Evolutionary conservation across 192 early-diverging fungal genomes (phyloP).

Genomic region (Backusella mclennaniae): DNA sequence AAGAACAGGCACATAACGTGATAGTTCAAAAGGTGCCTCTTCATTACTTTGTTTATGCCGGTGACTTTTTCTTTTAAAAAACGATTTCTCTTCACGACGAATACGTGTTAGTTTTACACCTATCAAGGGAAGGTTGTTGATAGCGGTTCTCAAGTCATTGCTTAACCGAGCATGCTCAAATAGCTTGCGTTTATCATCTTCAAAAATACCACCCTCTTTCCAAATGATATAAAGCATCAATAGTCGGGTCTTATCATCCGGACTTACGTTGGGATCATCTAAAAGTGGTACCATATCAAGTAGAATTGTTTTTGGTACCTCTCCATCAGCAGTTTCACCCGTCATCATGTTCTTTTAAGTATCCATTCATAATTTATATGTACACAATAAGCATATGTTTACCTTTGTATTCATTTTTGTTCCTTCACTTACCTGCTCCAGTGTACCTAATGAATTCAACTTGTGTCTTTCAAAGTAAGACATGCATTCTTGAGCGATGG

Average conservation of each 20-base stretch:
- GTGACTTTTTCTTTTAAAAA: slow-evolving; percentile 42
- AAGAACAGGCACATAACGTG: slow-evolving; percentile 70
- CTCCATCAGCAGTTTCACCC: slow-evolving; percentile 72
- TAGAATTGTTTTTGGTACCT: slow-evolving; percentile 64
- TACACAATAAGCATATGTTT: too few relatives aligned
- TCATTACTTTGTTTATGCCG: slow-evolving; percentile 50
- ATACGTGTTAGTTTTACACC: slow-evolving; percentile 58
- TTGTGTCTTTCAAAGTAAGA: slow-evolving; percentile 66
- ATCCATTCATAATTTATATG: not conserved
- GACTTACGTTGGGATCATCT: slow-evolving; percentile 59
- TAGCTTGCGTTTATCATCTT: slow-evolving; percentile 71
- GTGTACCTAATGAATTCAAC: slow-evolving; percentile 63
- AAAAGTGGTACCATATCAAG: slow-evolving; percentile 81
- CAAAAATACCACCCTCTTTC: slow-evolving; percentile 70
- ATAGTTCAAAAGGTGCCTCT: slow-evolving; percentile 67
- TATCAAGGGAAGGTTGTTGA: slow-evolving; percentile 69
- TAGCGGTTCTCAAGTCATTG: slow-evolving; percentile 68
- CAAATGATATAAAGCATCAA: slow-evolving; percentile 82
- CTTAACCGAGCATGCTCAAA: slow-evolving; percentile 68
- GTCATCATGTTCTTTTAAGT: slow-evolving; percentile 65
- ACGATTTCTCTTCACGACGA: slow-evolving; percentile 50
- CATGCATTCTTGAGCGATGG: slow-evolving; percentile 85
- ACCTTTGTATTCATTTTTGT: not conserved
- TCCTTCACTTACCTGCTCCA: slow-evolving; percentile 59
- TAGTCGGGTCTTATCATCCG: slow-evolving; percentile 70